A percentile compares a stretch with the other conserved stretches of the same genome.
Conservation (phyloP, 129 eudicot genomes). For the Saussurea involucrata region DNA sequence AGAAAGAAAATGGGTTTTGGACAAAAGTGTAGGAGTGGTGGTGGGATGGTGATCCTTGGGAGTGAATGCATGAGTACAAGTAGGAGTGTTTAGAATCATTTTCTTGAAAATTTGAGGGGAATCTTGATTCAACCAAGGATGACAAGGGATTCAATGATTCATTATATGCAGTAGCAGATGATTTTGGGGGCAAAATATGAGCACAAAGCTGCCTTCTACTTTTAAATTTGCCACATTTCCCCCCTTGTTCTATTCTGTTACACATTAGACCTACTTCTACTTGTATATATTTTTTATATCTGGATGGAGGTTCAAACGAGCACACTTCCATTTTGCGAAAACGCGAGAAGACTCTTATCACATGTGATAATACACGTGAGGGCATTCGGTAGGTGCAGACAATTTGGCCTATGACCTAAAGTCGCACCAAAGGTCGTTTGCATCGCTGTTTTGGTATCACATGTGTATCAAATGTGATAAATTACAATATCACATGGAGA, state of each 20-base stretch:
- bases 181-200: not conserved
- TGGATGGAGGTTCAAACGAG: too few relatives aligned
- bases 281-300: not conserved
- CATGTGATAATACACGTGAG: too few relatives aligned
- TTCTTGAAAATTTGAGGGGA: conserved; percentile 6
- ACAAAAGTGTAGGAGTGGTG: conserved; percentile 22
- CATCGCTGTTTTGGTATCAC: too few relatives aligned
- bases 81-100: conserved; percentile 47
- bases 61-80: conserved; percentile 23
- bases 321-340: too few relatives aligned
- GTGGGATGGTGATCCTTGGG: conserved; percentile 15
- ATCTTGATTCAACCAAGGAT: conserved; percentile 18
- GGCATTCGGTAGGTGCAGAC: too few relatives aligned
- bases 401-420: too few relatives aligned
- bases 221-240: not conserved
- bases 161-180: not conserved
- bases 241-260: conserved; percentile 3
- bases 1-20: conserved; percentile 34
- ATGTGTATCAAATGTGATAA: too few relatives aligned
- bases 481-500: too few relatives aligned
- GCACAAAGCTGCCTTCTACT: conserved; percentile 7
- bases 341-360: too few relatives aligned
- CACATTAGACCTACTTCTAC: not conserved
- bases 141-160: conserved; percentile 8
- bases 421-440: too few relatives aligned